phyloP scores from a whole-genome alignment of 495 filamentous ascomycete genomes.

The Aspergillus egyptiacus region DNA sequence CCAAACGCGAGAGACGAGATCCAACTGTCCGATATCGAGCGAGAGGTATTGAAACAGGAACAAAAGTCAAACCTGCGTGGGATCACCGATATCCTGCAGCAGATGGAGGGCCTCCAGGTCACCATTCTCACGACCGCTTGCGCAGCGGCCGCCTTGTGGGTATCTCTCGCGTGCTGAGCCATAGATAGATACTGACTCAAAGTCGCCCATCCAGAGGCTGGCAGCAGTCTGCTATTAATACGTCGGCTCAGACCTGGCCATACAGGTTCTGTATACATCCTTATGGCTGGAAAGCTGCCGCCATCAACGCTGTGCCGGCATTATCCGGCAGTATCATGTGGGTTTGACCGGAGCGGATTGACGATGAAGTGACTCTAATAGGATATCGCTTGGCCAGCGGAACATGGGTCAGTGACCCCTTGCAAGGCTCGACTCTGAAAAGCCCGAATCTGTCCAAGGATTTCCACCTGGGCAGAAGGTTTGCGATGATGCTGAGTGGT shows the following conservation, averaged over 20 bases:
- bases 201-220: not conserved
- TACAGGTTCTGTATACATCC: not conserved
- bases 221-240: not conserved
- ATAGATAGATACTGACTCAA: not conserved
- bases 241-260: not conserved
- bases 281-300: not conserved
- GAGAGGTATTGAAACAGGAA: not conserved
- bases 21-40: not conserved
- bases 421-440: not conserved
- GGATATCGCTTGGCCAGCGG: no score
- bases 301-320: not conserved
- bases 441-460: not conserved
- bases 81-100: not conserved
- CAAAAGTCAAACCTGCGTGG: not conserved
- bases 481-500: not conserved
- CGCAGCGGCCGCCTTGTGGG: not conserved
- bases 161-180: not conserved
- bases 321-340: not conserved
- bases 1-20: not conserved
- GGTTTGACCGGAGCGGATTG: no score
- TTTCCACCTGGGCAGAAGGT: not conserved
- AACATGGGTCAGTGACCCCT: not conserved
- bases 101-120: not conserved
- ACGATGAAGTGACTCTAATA: no score
- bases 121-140: not conserved